phyloP scores from a whole-genome alignment of 176 grass and related monocot genomes.

The Hordeum vulgare region DNA sequence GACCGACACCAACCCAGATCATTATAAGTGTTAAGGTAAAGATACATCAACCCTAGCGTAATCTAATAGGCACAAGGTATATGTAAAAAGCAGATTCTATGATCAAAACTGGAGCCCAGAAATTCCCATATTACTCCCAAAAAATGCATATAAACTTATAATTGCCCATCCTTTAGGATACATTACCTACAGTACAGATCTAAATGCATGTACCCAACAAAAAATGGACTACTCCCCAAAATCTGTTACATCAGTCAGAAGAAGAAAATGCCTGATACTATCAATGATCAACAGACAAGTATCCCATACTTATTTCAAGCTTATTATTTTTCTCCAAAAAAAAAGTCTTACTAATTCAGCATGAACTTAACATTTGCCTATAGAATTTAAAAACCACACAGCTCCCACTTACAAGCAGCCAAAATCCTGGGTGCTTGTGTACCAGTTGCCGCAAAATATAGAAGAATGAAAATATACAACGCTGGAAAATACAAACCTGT shows the following conservation, averaged over 20 bases:
- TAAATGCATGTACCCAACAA: background rate
- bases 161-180: background rate
- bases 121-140: background rate
- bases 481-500: slow-evolving; percentile 48
- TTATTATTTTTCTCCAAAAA: background rate
- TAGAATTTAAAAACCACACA: background rate
- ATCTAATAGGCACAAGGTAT: background rate
- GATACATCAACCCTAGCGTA: background rate
- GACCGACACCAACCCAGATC: background rate
- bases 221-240: background rate
- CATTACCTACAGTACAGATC: background rate
- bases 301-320: background rate
- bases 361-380: background rate
- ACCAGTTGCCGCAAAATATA: background rate
- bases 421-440: background rate
- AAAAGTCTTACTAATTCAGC: background rate
- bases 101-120: background rate
- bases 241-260: slow-evolving; percentile 1
- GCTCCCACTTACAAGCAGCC: background rate
- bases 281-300: background rate
- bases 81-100: background rate
- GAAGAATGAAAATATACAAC: background rate
- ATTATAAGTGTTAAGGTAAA: background rate
- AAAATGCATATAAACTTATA: background rate
- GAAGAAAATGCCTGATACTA: background rate